These are phyloP conservation scores for Petunia secreta DNA, from an alignment of 257 asterid species.

Conservation along the genomic window DNA sequence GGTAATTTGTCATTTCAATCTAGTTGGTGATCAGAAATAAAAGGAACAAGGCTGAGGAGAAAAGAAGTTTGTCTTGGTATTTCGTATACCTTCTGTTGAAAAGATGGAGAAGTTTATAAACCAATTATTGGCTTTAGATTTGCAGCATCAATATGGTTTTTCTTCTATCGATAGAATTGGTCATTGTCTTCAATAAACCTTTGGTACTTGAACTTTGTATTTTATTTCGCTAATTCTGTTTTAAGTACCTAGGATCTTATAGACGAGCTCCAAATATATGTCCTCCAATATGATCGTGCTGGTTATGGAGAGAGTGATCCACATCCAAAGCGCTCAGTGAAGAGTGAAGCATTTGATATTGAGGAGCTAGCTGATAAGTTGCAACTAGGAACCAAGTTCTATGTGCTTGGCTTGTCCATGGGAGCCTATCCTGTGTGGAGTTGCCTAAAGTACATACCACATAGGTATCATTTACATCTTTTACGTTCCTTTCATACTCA, in stretches of 20 bases:
- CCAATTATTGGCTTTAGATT: not conserved
- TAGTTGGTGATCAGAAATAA: no score
- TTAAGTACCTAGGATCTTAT: slow-evolving; percentile 55
- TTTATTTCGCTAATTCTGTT: slow-evolving; percentile 20
- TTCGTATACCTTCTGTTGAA: not conserved
- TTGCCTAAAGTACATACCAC: slow-evolving; percentile 76
- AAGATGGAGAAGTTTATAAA: not conserved
- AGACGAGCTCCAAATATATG: slow-evolving; percentile 56
- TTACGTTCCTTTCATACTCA: not conserved
- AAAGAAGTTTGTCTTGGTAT: not conserved
- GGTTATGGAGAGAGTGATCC: slow-evolving; percentile 97
- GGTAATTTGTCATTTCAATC: no score
- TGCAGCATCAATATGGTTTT: not conserved
- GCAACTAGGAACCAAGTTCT: slow-evolving; percentile 70
- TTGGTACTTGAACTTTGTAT: not conserved
- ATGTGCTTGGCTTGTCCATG: slow-evolving; percentile 68
- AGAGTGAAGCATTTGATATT: slow-evolving; percentile 82
- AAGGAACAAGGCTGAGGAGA: no score
- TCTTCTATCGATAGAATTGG: not conserved
- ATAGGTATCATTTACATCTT: slow-evolving; percentile 55
- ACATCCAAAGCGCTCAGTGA: slow-evolving; percentile 66
- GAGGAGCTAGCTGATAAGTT: slow-evolving; percentile 80
- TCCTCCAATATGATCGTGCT: slow-evolving; percentile 79
- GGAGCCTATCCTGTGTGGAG: slow-evolving; percentile 74
- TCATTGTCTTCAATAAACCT: not conserved